Percentiles rank a stretch among this genome's conserved stretches.
phyloP scores from a whole-genome alignment of 176 grass and related monocot genomes.

The Hyparrhenia diplandra region DNA sequence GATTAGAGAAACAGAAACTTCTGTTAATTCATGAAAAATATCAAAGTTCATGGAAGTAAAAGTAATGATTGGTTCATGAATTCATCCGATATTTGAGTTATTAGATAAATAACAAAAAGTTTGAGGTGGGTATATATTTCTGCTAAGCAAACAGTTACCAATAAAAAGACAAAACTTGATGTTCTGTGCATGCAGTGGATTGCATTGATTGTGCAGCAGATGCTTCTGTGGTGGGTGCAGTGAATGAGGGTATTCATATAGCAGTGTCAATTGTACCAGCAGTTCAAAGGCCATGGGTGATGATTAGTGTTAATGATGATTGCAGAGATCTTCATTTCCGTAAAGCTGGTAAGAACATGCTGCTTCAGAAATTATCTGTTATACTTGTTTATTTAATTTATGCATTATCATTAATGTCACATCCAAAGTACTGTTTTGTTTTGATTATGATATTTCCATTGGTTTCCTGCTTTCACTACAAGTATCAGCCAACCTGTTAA shows the following conservation, averaged over 20 bases:
- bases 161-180: too few relatives aligned
- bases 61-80: too few relatives aligned
- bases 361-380: too few relatives aligned
- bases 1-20: too few relatives aligned
- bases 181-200: slow-evolving; percentile 57
- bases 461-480: neutral
- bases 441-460: neutral
- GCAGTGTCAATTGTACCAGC: slow-evolving; percentile 56
- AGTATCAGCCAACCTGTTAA: neutral
- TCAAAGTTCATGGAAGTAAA: too few relatives aligned
- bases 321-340: slow-evolving; percentile 89
- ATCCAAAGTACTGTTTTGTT: neutral
- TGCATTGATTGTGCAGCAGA: slow-evolving; percentile 97
- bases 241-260: slow-evolving; percentile 77
- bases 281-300: slow-evolving; percentile 76
- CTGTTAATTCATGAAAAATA: too few relatives aligned
- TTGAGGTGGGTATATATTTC: too few relatives aligned
- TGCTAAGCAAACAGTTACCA: too few relatives aligned
- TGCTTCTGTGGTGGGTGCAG: slow-evolving; percentile 72
- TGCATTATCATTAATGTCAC: neutral
- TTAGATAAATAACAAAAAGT: too few relatives aligned
- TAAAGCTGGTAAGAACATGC: slow-evolving; percentile 66
- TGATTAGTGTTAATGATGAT: slow-evolving; percentile 94
- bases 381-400: too few relatives aligned
- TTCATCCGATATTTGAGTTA: too few relatives aligned